Evolutionary conservation across 495 filamentous ascomycete species (phyloP).

Genomic region (Tuber magnatum): DNA sequence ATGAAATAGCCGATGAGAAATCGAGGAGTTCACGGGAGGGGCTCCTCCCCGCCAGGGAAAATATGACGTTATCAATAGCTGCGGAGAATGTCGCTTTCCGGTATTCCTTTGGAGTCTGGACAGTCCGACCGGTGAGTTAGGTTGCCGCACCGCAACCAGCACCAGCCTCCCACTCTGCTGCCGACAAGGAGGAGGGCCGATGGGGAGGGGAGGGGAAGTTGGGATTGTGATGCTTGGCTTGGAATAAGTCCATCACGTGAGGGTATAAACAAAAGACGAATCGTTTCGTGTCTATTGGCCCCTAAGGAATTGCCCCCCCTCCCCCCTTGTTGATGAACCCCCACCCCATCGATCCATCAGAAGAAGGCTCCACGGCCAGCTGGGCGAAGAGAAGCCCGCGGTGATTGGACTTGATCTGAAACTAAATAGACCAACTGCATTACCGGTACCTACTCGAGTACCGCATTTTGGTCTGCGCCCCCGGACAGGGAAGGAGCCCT

Average conservation of each 20-base stretch:
- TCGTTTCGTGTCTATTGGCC: not conserved
- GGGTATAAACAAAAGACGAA: not conserved
- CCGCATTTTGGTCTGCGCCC: not conserved
- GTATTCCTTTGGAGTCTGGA: not conserved
- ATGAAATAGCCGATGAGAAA: not conserved
- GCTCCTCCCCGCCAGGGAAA: not conserved
- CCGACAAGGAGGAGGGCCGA: not conserved
- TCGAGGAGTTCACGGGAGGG: not conserved
- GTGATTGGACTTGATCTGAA: not conserved
- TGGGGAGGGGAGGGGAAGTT: not conserved
- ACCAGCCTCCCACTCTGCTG: not conserved
- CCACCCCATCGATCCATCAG: not conserved
- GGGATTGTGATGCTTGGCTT: constrained; percentile 5
- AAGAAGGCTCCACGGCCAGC: not conserved
- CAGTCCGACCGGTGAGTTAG: not conserved
- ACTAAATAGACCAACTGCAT: too few species aligned
- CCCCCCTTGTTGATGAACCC: not conserved
- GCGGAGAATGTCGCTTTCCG: not conserved
- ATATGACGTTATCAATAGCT: not conserved
- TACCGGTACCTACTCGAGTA: not conserved
- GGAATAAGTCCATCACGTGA: not conserved
- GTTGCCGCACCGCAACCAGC: not conserved
- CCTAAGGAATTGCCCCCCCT: not conserved
- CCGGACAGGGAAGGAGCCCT: not conserved
- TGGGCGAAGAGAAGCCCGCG: not conserved